Conservation (phyloP, 345 rosid genomes). For the Cardamine occulta region DNA sequence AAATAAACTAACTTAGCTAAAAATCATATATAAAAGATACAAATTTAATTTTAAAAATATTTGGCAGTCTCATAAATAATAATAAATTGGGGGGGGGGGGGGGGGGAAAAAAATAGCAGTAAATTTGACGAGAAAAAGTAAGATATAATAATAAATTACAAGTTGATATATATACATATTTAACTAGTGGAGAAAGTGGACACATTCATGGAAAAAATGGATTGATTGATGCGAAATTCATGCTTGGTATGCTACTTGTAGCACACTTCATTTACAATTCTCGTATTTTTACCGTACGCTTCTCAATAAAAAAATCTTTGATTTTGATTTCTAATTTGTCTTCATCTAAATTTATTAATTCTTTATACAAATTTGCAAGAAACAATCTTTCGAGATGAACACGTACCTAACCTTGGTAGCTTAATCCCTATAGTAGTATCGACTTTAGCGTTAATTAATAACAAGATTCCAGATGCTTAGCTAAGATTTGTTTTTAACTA, state of each 20-base stretch:
- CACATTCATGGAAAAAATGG: constrained; percentile 18
- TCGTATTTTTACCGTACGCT: constrained; percentile 31
- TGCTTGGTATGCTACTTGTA: constrained; percentile 42
- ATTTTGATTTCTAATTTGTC: constrained; percentile 21
- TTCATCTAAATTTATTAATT: not conserved
- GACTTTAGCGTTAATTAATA: not conserved
- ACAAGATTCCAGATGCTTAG: not conserved
- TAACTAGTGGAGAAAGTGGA: constrained; percentile 20
- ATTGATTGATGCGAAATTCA: constrained; percentile 26
- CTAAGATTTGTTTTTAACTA: not conserved
- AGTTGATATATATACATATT: not conserved
- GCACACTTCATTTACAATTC: constrained; percentile 33
- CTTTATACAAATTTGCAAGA: constrained; percentile 23
- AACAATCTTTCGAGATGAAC: constrained; percentile 20
- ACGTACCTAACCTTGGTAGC: not conserved
- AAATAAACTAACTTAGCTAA: no score
- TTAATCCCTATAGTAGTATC: not conserved
- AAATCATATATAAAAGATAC: not conserved
- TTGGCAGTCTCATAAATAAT: no score
- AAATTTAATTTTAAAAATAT: not conserved
- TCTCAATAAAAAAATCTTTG: constrained; percentile 10
- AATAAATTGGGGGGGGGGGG: no score
- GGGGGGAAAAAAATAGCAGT: no score
- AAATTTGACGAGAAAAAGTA: no score
- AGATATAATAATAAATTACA: no score